phyloP scores from a whole-genome alignment of 495 filamentous ascomycete species.

The Hyaloscypha variabilis region DNA sequence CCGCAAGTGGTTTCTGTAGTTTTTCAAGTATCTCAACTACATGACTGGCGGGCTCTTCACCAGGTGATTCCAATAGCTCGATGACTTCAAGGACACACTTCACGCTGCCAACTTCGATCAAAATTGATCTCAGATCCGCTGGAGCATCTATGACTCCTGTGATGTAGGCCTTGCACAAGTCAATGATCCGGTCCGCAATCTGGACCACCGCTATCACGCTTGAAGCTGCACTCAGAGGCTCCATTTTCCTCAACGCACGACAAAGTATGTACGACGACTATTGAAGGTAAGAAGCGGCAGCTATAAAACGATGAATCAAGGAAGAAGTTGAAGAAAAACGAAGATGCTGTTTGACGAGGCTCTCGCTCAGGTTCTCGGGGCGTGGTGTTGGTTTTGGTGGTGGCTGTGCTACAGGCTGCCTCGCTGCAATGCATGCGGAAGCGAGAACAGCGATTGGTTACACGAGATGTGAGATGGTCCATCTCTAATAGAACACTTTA shows the following conservation, averaged over 20 bases:
- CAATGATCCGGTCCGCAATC: conserved; percentile 33
- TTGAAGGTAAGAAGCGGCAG: neutral
- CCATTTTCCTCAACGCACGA: neutral
- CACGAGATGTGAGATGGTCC: no score
- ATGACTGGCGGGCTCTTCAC: neutral
- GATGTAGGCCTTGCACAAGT: conserved; percentile 34
- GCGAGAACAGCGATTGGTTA: neutral
- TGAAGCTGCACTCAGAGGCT: conserved; percentile 16
- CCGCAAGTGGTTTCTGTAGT: conserved; percentile 8
- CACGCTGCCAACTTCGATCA: conserved; percentile 30
- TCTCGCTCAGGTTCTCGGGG: neutral
- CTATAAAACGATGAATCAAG: neutral
- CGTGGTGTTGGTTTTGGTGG: neutral
- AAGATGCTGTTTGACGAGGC: neutral
- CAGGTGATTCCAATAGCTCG: conserved; percentile 17
- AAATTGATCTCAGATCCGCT: conserved; percentile 30
- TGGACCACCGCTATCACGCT: conserved; percentile 29
- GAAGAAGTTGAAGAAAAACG: neutral
- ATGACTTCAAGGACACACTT: conserved; percentile 30
- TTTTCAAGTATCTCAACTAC: neutral
- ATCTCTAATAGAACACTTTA: no score
- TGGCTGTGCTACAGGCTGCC: neutral
- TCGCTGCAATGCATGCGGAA: neutral
- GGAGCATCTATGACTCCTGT: conserved; percentile 23
- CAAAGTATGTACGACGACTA: neutral